These are phyloP conservation scores for Tolypocladium guangdongense DNA, from an alignment of 2,329 filamentous ascomycete genomes.

Conservation along the genomic window DNA sequence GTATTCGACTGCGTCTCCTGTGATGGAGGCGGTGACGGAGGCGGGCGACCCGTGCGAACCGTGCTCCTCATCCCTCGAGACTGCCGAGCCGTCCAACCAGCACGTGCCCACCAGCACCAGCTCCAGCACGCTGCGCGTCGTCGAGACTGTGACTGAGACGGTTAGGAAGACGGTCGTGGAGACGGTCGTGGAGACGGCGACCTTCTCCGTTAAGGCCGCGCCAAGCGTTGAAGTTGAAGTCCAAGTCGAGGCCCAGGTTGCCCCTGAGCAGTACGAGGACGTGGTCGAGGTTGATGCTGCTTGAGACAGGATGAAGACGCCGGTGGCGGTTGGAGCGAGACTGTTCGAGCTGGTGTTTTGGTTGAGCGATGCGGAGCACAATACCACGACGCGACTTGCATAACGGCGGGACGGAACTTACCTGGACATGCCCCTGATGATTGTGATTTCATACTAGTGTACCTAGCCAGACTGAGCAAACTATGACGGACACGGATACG, in stretches of 20 bases:
- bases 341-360: not conserved
- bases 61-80: conserved; percentile 5
- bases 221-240: not conserved
- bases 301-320: not conserved
- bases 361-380: not conserved
- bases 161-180: conserved; percentile 21
- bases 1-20: not conserved
- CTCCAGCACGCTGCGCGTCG: conserved; percentile 3
- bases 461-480: not conserved
- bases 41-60: conserved; percentile 12
- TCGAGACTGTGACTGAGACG: conserved; percentile 17
- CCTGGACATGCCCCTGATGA: not conserved
- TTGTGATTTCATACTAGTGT: not conserved
- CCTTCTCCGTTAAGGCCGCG: not conserved
- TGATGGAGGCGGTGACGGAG: not conserved
- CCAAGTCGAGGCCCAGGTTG: not conserved
- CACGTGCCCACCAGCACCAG: not conserved
- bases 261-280: not conserved
- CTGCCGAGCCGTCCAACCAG: not conserved
- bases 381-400: not conserved
- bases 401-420: not conserved
- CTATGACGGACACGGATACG: not conserved
- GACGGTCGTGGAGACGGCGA: conserved; percentile 9
- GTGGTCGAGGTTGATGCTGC: not conserved
- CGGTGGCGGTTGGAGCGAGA: not conserved